A percentile compares a stretch with the other conserved stretches of the same genome.
These are phyloP conservation scores for Pseudocercospora vitis DNA, from an alignment of 2,329 filamentous ascomycete genomes.

Conservation along the genomic window DNA sequence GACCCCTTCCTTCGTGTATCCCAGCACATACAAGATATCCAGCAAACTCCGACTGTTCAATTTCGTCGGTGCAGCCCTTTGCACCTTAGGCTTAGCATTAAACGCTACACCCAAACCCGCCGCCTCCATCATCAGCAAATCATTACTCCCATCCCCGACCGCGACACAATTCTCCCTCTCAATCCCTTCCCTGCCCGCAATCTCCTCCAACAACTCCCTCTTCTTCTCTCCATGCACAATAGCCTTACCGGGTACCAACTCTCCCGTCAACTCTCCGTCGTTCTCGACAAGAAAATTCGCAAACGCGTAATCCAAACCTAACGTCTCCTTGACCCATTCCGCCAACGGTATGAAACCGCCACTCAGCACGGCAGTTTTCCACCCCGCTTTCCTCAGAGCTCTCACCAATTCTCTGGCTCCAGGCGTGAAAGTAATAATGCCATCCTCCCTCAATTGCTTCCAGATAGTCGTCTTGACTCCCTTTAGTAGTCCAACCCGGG, in stretches of 20 bases:
- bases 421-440: constrained; percentile 74
- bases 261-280: constrained; percentile 63
- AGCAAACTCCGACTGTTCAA: constrained; percentile 70
- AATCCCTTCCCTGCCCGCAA: constrained; percentile 67
- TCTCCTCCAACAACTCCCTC: constrained; percentile 67
- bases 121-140: constrained; percentile 73
- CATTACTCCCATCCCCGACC: constrained; percentile 80
- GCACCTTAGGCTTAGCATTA: constrained; percentile 80
- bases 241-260: constrained; percentile 65
- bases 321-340: constrained; percentile 74
- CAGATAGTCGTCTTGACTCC: constrained; percentile 72
- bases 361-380: constrained; percentile 85
- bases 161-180: constrained; percentile 67
- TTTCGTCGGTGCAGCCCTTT: constrained; percentile 71
- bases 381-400: constrained; percentile 73
- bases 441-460: constrained; percentile 63
- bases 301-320: constrained; percentile 83
- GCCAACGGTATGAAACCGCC: constrained; percentile 91
- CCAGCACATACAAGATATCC: constrained; percentile 73
- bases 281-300: constrained; percentile 75
- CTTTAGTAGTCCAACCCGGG: constrained; percentile 75
- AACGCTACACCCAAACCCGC: constrained; percentile 78
- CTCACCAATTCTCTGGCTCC: constrained; percentile 74
- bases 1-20: constrained; percentile 41
- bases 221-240: constrained; percentile 79